Base-by-base conservation (phyloP, 1,139 yeast genomes). In the Kurtzmaniella quercitrusa region DNA sequence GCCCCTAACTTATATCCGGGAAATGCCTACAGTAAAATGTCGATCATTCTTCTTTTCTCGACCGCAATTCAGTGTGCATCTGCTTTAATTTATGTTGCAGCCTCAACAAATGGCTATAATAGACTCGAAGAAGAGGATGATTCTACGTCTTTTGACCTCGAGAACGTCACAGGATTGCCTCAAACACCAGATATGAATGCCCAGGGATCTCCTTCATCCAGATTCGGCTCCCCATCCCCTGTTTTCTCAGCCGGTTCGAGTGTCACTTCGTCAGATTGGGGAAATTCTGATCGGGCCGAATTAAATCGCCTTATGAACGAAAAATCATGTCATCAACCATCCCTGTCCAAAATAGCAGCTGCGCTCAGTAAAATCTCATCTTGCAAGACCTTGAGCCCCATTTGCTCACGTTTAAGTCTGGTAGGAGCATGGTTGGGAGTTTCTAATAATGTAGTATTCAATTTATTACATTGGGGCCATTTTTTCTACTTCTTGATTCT, bases 1-100 rank as follows among this genome's bases (percentile, higher is more conserved):
- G 82, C 83, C 14, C 84, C 87, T 0, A 56, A 61, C 47, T 68
- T 89, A 55, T 93, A 88, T 57, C 96, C 96, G 1, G 71, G 76
- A 37, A 87, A 87, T 58, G 82, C 85, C 1, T 91, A 91, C 61
- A 68, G 79, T 23, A 75, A 73, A 52, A 80, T 86, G 81, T 73
- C 85, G 33, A 69, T 77, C 59, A 77, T 85, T 14, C 63, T 88
- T 49, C 63, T 82, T 10, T 62, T 83, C 41, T 59, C 79, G 11
- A 64, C 82, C 1, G 45, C 76, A 1, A 62, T 68, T 2, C 95
- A 87, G 51, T 75, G 75, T 57, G 50, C 71, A 3, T 60, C 81
- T 25, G 83, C 91, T 41, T 55, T 58, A 45, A 46, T 56, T 40
- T 56, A 60, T 23, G 51, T 54, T 46, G 57, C 58, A 18, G 27